These are phyloP conservation scores for Phytophthora pinifolia DNA, from an alignment of 352 stramenopile species.

Conservation along the genomic window DNA sequence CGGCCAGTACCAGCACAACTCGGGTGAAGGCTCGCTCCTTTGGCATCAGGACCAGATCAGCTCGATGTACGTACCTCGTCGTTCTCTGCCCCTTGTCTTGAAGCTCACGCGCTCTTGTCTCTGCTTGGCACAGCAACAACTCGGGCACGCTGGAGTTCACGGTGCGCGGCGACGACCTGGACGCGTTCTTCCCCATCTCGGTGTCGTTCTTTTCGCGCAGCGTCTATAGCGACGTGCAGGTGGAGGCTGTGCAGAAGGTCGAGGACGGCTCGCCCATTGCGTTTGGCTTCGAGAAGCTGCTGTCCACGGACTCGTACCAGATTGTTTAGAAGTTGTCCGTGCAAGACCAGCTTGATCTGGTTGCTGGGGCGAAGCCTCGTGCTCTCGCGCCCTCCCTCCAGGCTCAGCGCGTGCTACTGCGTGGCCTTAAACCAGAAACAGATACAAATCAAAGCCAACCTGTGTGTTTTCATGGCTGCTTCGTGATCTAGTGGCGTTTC, in stretches of 20 bases:
- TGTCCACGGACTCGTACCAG: slow-evolving; percentile 87
- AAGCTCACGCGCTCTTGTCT: slow-evolving; percentile 13
- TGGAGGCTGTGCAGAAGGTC: slow-evolving; percentile 73
- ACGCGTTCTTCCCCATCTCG: slow-evolving; percentile 87
- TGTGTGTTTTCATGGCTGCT: slow-evolving; percentile 29
- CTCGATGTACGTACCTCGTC: slow-evolving; percentile 55
- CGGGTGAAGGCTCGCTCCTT: slow-evolving; percentile 60
- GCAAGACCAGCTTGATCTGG: slow-evolving; percentile 11
- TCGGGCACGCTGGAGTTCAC: slow-evolving; percentile 80
- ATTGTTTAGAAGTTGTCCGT: slow-evolving; percentile 71
- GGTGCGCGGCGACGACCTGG: slow-evolving; percentile 77
- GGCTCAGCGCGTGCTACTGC: slow-evolving; percentile 16
- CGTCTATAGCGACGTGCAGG: slow-evolving; percentile 85
- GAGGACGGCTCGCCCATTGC: slow-evolving; percentile 70
- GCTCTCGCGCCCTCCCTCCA: slow-evolving; percentile 2
- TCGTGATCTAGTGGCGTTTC: slow-evolving; percentile 17
- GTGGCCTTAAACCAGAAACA: slow-evolving; percentile 35
- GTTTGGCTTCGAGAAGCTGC: slow-evolving; percentile 87
- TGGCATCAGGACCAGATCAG: slow-evolving; percentile 86
- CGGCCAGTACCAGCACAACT: slow-evolving; percentile 88
- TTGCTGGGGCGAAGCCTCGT: slow-evolving; percentile 8
- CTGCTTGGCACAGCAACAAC: slow-evolving; percentile 58
- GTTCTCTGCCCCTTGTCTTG: not conserved
- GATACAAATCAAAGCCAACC: slow-evolving; percentile 35
- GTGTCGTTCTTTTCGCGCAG: slow-evolving; percentile 89